Conservation (phyloP, 176 grass and related monocot species). For the Melocanna baccifera region DNA sequence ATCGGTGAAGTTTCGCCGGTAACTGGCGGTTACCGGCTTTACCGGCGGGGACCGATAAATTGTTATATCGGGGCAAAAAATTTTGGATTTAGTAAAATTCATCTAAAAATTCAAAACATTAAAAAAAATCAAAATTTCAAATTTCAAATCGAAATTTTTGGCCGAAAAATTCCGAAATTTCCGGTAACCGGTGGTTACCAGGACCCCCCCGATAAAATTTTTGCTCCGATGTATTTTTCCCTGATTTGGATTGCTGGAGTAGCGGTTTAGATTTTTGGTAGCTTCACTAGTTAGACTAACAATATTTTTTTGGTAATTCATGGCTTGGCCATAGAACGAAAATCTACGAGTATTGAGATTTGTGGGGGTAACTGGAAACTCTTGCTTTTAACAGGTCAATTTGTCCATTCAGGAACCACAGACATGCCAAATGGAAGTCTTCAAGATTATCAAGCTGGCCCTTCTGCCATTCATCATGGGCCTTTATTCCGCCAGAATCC, state of each 20-base stretch:
- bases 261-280: conserved; percentile 13
- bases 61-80: too few relatives aligned
- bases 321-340: background rate
- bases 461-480: conserved; percentile 26
- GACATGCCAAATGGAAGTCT: conserved; percentile 30
- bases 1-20: too few relatives aligned
- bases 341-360: conserved; percentile 26
- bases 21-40: too few relatives aligned
- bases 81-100: too few relatives aligned
- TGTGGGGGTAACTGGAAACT: conserved; percentile 17
- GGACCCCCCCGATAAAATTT: too few relatives aligned
- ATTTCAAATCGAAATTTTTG: too few relatives aligned
- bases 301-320: conserved; percentile 3
- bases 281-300: background rate
- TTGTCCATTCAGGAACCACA: conserved; percentile 31
- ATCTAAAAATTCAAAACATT: too few relatives aligned
- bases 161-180: too few relatives aligned
- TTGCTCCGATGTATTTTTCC: too few relatives aligned
- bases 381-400: conserved; percentile 30
- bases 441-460: conserved; percentile 38
- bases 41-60: too few relatives aligned
- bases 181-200: too few relatives aligned
- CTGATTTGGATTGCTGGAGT: conserved; percentile 8
- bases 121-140: too few relatives aligned
- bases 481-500: conserved; percentile 33